These are phyloP conservation scores for Lyophyllum atratum DNA, from an alignment of 768 basidiomycete genomes.

Conservation along the genomic window DNA sequence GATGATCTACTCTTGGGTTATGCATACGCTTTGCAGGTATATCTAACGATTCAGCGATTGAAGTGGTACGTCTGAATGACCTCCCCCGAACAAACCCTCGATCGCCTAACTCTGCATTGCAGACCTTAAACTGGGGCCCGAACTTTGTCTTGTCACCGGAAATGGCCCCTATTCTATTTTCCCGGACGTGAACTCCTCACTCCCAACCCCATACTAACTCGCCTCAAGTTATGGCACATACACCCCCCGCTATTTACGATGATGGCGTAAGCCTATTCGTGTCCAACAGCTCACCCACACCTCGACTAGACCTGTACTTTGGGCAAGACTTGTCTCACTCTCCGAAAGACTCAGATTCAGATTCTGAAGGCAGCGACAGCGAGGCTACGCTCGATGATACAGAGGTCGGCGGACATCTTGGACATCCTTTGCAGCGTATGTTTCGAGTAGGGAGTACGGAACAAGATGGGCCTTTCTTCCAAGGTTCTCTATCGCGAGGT, in stretches of 20 bases:
- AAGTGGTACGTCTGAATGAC: no score
- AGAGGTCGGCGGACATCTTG: slow-evolving; percentile 24
- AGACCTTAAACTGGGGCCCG: neutral
- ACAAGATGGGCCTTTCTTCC: slow-evolving; percentile 20
- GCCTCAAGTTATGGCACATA: neutral
- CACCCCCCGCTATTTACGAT: neutral
- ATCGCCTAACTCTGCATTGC: neutral
- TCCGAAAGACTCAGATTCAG: slow-evolving; percentile 20
- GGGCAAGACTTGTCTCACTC: slow-evolving; percentile 23
- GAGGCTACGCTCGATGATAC: slow-evolving; percentile 34
- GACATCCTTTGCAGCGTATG: slow-evolving; percentile 37
- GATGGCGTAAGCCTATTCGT: neutral
- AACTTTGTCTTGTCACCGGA: neutral
- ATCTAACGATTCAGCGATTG: no score
- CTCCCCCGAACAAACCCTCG: no score
- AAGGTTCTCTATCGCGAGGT: slow-evolving; percentile 20
- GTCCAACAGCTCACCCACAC: neutral
- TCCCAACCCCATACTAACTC: neutral
- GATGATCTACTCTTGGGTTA: no score
- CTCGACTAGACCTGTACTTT: slow-evolving; percentile 16
- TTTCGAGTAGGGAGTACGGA: slow-evolving; percentile 27
- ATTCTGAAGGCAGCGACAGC: slow-evolving; percentile 25
- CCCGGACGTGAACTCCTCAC: neutral
- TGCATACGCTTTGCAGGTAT: no score
- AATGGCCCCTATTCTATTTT: neutral